Evolutionary conservation across 495 filamentous ascomycete genomes (phyloP).

Genomic region (Cercophora samala): DNA sequence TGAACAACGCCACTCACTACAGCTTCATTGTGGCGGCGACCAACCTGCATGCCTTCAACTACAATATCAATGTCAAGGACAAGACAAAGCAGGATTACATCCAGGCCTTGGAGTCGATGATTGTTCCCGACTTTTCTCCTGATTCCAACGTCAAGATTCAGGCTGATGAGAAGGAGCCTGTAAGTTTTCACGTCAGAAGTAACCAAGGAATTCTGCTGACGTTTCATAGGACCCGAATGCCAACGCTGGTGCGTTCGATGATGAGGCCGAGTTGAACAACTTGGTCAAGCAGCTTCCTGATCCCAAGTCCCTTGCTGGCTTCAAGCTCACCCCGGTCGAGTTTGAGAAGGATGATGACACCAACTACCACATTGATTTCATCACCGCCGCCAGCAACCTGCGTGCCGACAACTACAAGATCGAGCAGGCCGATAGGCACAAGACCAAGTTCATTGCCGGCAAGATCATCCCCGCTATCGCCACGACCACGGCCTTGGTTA

Average conservation of each 20-base stretch:
- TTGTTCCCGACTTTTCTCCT: slow-evolving; percentile 92
- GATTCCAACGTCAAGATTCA: slow-evolving; percentile 95
- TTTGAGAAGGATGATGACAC: slow-evolving; percentile 99
- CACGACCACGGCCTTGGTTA: slow-evolving; percentile 93
- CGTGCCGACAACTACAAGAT: slow-evolving; percentile 98
- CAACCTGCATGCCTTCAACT: slow-evolving; percentile 97
- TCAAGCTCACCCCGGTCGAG: slow-evolving; percentile 86
- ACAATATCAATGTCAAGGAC: slow-evolving; percentile 80
- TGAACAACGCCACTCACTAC: slow-evolving; percentile 77
- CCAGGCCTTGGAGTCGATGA: slow-evolving; percentile 84
- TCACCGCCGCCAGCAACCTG: slow-evolving; percentile 93
- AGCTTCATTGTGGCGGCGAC: slow-evolving; percentile 83
- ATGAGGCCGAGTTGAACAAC: slow-evolving; percentile 66
- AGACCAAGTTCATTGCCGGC: slow-evolving; percentile 99
- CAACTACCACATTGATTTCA: slow-evolving; percentile 99
- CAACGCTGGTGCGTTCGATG: slow-evolving; percentile 56
- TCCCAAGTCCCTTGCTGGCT: slow-evolving; percentile 75
- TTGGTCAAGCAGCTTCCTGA: slow-evolving; percentile 68
- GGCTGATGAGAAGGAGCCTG: slow-evolving; percentile 87
- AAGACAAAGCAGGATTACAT: slow-evolving; percentile 65
- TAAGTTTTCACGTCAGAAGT: slow-evolving; percentile 34
- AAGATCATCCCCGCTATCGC: slow-evolving; percentile 99
- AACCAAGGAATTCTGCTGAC: slow-evolving; percentile 14
- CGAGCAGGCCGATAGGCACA: slow-evolving; percentile 83
- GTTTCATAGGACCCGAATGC: slow-evolving; percentile 73